Evolutionary conservation across 305 asterid species (phyloP).

Genomic region (Fraxinus paxiana): DNA sequence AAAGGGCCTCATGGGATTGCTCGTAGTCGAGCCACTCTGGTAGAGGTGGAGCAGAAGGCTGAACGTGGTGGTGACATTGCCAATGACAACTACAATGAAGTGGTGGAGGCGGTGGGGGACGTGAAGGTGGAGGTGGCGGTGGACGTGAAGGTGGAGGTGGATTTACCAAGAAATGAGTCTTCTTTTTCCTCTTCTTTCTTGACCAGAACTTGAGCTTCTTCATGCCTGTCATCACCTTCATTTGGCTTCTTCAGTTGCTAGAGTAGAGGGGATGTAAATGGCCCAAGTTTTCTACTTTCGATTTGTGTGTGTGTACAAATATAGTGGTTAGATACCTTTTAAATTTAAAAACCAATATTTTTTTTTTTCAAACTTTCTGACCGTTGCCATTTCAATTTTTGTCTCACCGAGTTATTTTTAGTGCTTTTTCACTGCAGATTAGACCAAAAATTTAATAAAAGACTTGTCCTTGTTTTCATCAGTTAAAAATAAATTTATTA

Average conservation of each 20-base stretch:
- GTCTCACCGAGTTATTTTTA: slow-evolving; percentile 4
- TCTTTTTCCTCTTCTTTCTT: slow-evolving; percentile 49
- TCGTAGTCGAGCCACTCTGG: slow-evolving; percentile 55
- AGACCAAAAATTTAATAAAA: neutral
- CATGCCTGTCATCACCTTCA: slow-evolving; percentile 63
- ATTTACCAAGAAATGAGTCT: slow-evolving; percentile 7
- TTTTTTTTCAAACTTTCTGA: slow-evolving; percentile 27
- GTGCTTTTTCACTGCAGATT: neutral
- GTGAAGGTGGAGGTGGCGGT: slow-evolving; percentile 30
- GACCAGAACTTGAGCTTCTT: slow-evolving; percentile 73
- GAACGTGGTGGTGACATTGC: slow-evolving; percentile 32
- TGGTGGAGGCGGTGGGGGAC: slow-evolving; percentile 30
- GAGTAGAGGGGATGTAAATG: neutral
- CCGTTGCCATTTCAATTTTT: slow-evolving; percentile 30
- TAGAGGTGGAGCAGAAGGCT: slow-evolving; percentile 72
- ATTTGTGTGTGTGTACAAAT: neutral
- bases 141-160: slow-evolving; percentile 41
- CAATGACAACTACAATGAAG: slow-evolving; percentile 16
- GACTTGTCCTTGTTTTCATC: neutral
- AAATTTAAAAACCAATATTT: neutral
- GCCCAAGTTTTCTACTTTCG: neutral
- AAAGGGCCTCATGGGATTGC: slow-evolving; percentile 28
- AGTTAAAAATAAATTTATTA: neutral
- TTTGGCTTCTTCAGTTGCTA: slow-evolving; percentile 15
- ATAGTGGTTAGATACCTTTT: neutral